Base-by-base conservation (phyloP, 441 rosid species). In the Biscutella laevigata region DNA sequence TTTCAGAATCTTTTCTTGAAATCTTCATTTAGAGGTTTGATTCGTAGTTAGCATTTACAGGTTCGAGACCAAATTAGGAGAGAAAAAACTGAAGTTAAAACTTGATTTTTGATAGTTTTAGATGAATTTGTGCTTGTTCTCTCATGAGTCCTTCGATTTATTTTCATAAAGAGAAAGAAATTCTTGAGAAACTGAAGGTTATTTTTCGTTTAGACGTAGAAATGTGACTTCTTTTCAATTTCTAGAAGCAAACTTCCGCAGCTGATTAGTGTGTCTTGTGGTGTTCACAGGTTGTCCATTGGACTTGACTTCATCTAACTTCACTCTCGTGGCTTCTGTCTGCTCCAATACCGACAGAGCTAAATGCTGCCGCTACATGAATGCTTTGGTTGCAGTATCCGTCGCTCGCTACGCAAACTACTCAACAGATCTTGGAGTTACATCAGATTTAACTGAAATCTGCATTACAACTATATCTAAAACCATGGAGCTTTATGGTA, bases 331-430 rank as follows among this genome's bases (percentile, higher is more conserved):
- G 45, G 96, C 96, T 19, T 77, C 96, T 2, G 33, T 88, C 29
- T 91, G 98, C 73, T 83, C 94, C 0, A 63, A 61, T 47, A 67
- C 71, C 25, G 76, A 81, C 15, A 76, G 90, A 75, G 95, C 78
- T 41, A 85, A 80, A 62, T 91, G 98, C 64, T 91, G 96, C 77
- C 95, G 94, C 44, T 83, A 91, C 71, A 85, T 91, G 60, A 91
- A 91, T 59, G 90, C 95, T 46, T 83, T 80, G 33, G 37, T 83
- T 67, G 88, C 95, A 2, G 61, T 80, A 57, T 85, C 98, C 1
- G 59, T 85, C 24, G 73, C 98, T 38, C 94, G 81, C 27, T 80
- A 78, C 48, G 85, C 96, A 15, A 91, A 91, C 74, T 51, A n/a
- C 47, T 83, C 96, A 11, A 36, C 87, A 64, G 61, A 62, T 57